Conservation (phyloP, 306 rosid genomes). For the Pachyrhizus erosus region DNA sequence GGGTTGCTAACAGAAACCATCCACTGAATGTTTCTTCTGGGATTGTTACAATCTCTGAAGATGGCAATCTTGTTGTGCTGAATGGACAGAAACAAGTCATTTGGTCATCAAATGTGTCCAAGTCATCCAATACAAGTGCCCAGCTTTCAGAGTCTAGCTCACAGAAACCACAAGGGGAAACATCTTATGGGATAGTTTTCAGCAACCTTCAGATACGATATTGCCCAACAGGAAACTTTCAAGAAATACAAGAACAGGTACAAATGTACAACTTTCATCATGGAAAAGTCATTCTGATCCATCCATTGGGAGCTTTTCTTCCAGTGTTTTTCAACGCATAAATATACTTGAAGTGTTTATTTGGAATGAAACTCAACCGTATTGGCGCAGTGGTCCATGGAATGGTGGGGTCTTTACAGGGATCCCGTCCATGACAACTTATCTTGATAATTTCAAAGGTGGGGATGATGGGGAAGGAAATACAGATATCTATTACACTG, state of each 20-base stretch:
- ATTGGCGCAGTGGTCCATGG: conserved; percentile 47
- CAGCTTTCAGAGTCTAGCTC: conserved; percentile 42
- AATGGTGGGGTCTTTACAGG: conserved; percentile 29
- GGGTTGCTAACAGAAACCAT: conserved; percentile 16
- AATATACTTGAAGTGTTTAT: conserved; percentile 12
- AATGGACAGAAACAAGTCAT: conserved; percentile 33
- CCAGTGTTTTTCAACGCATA: not conserved
- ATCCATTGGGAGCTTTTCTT: conserved; percentile 38
- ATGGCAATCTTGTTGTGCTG: conserved; percentile 16
- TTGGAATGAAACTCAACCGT: conserved; percentile 33
- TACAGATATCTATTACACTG: not conserved
- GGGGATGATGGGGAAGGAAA: not conserved
- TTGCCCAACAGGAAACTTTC: conserved; percentile 37
- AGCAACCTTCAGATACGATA: conserved; percentile 34
- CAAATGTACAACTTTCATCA: not conserved
- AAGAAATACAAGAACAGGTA: not conserved
- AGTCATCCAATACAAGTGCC: not conserved
- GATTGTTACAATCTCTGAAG: not conserved
- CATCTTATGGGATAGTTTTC: conserved; percentile 48
- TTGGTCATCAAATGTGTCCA: conserved; percentile 47
- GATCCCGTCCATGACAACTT: not conserved
- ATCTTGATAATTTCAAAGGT: not conserved
- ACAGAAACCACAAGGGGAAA: not conserved
- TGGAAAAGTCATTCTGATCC: conserved; percentile 47
- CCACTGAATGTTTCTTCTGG: not conserved